Conservation (phyloP, 352 stramenopile species). For the Globisporangium alternatum region DNA sequence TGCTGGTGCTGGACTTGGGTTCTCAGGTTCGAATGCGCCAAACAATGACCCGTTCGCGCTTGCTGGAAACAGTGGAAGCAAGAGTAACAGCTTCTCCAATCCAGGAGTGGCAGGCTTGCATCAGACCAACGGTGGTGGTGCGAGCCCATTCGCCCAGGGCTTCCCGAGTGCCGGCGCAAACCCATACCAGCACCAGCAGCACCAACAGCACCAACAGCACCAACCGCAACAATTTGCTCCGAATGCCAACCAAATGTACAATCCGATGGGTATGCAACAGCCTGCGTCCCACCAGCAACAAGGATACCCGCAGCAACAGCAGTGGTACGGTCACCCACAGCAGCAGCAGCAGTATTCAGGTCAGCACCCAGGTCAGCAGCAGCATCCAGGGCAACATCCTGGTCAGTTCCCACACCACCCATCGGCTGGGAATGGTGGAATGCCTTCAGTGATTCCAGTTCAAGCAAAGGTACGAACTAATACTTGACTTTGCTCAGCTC, state of each 20-base stretch:
- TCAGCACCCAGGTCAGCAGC: conserved; percentile 9
- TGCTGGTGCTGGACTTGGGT: conserved; percentile 10
- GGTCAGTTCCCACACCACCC: conserved; percentile 28
- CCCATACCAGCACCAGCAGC: conserved; percentile 18
- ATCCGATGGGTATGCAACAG: conserved; percentile 16
- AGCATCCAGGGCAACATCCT: conserved; percentile 22
- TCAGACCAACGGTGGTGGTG: not conserved
- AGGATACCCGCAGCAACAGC: conserved; percentile 14
- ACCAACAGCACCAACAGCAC: conserved; percentile 19
- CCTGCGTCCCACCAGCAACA: conserved; percentile 8
- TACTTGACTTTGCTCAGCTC: not conserved
- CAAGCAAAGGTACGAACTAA: conserved; percentile 36
- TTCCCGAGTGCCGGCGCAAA: not conserved
- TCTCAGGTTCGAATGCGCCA: conserved; percentile 1
- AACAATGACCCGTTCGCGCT: conserved; percentile 56
- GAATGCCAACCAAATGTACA: conserved; percentile 12
- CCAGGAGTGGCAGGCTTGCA: conserved; percentile 1
- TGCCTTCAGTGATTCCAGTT: conserved; percentile 22
- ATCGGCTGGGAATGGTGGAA: conserved; percentile 1
- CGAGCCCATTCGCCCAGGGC: conserved; percentile 11
- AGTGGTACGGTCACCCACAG: conserved; percentile 35
- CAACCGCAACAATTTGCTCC: conserved; percentile 4
- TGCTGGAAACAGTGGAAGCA: conserved; percentile 19
- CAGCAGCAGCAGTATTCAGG: conserved; percentile 28
- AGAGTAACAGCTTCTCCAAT: conserved; percentile 16